A percentile compares a stretch with the other conserved stretches of the same genome.
Evolutionary conservation across 2,329 filamentous ascomycete genomes (phyloP).

Genomic region (Colletotrichum melonis): DNA sequence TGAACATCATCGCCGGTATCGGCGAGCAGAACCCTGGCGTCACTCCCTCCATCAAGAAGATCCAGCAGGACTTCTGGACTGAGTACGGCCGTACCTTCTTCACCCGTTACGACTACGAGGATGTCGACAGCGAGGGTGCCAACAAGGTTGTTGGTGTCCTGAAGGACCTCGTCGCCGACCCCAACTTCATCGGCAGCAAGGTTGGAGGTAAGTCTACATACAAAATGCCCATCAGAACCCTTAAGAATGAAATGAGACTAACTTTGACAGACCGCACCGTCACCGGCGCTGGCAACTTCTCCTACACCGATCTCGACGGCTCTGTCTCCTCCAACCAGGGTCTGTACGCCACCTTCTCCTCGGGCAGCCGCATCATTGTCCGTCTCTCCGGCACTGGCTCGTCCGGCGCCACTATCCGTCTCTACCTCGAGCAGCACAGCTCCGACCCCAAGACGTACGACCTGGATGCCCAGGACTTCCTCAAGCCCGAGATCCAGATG

Average conservation of each 20-base stretch:
- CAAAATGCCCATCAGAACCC: not conserved
- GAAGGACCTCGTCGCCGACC: slow-evolving; percentile 79
- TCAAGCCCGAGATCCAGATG: slow-evolving; percentile 89
- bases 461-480: slow-evolving; percentile 90
- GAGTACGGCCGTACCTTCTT: slow-evolving; percentile 98
- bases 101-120: slow-evolving; percentile 98
- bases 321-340: slow-evolving; percentile 97
- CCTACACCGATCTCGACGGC: slow-evolving; percentile 98
- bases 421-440: slow-evolving; percentile 98
- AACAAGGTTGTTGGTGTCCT: slow-evolving; percentile 89
- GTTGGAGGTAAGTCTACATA: slow-evolving; percentile 69
- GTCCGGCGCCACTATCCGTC: slow-evolving; percentile 93
- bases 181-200: slow-evolving; percentile 82
- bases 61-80: slow-evolving; percentile 97
- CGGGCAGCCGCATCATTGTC: slow-evolving; percentile 94
- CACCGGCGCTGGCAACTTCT: slow-evolving; percentile 92
- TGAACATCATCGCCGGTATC: slow-evolving; percentile 97
- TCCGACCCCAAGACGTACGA: slow-evolving; percentile 81
- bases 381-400: slow-evolving; percentile 95
- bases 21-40: slow-evolving; percentile 83
- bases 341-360: slow-evolving; percentile 92
- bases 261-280: slow-evolving; percentile 77
- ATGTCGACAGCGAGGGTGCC: slow-evolving; percentile 90
- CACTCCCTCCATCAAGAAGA: slow-evolving; percentile 92
- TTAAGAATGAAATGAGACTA: slow-evolving; percentile 31